Evolutionary conservation across 345 rosid genomes (phyloP), one percentile per base, ranked within the genome.

Genomic region (Boechera retrofracta): DNA sequence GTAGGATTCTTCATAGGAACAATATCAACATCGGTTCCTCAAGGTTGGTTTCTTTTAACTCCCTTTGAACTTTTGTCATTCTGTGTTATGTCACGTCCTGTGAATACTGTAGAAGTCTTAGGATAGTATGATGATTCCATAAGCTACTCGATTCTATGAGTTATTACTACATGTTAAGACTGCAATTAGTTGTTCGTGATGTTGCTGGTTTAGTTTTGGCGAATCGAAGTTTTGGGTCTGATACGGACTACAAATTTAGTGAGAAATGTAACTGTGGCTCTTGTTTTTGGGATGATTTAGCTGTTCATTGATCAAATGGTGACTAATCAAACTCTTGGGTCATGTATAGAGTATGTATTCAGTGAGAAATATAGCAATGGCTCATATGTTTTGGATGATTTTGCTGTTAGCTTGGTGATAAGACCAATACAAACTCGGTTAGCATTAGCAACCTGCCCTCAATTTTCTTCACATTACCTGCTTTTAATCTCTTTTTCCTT

Each of bases 1-100:
- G 84, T 35, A 85, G 99, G 83, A 83, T 95, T 79, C 91, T 95
- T 80, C 99, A 87, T 16, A 83, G 99, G 85, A 93, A 87, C 84
- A 93, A 87, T 83, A 65, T 85, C 79, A 86, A 76, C 72, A 80
- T 86, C 11, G 85, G 86, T 45, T 88, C 92, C 39, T 74, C 86
- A 41, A 91, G 91, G 97, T 90, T 69, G n/a, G 16, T 79, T 54
- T 62, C 71, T 66, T 48, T 13, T 26, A 24, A 36, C 33, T 48
- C 11, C 39, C 1, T 44, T n/a, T 45, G 38, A 67, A 18, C n/a
- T 10, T n/a, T 33, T 2, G 47, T 59, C 57, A 5, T 58, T 58
- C 26, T 70, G 18, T 47, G 54, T 41, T n/a, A n/a, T 69, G 18
- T 16, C 29, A 38, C 41, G 26, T 33, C 49, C 48, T 52, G 53